Evolutionary conservation across 2,329 filamentous ascomycete species (phyloP).

Genomic region (Botrytis pseudocinerea): DNA sequence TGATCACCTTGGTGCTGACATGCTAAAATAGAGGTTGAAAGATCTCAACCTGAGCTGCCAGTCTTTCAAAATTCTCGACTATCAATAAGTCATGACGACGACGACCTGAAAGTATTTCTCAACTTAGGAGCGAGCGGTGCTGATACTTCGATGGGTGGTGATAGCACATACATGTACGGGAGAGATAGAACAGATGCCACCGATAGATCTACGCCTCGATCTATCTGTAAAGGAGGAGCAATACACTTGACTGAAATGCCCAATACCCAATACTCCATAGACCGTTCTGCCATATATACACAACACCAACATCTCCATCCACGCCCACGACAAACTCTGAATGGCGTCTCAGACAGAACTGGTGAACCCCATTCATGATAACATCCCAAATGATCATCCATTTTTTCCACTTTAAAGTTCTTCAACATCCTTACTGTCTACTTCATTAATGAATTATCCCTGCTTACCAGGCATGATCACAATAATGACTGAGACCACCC

Average conservation of each 20-base stretch:
- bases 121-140: neutral
- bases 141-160: neutral
- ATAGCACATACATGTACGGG: neutral
- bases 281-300: neutral
- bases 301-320: neutral
- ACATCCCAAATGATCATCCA: neutral
- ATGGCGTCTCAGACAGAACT: neutral
- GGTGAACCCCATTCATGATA: neutral
- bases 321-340: neutral
- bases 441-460: neutral
- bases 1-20: neutral
- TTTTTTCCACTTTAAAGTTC: neutral
- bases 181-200: neutral
- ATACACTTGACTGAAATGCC: neutral
- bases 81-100: neutral
- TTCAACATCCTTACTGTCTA: neutral
- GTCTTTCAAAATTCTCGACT: neutral
- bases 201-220: neutral
- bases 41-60: neutral
- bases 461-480: neutral
- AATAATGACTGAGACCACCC: conserved; percentile 1
- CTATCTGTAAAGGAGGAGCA: neutral
- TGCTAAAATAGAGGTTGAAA: neutral
- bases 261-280: too few species aligned
- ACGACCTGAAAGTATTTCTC: neutral